Percentiles rank a stretch among this genome's conserved stretches.
These are phyloP conservation scores for Oryza brachyantha DNA, from an alignment of 176 grass and related monocot genomes.

Conservation along the genomic window DNA sequence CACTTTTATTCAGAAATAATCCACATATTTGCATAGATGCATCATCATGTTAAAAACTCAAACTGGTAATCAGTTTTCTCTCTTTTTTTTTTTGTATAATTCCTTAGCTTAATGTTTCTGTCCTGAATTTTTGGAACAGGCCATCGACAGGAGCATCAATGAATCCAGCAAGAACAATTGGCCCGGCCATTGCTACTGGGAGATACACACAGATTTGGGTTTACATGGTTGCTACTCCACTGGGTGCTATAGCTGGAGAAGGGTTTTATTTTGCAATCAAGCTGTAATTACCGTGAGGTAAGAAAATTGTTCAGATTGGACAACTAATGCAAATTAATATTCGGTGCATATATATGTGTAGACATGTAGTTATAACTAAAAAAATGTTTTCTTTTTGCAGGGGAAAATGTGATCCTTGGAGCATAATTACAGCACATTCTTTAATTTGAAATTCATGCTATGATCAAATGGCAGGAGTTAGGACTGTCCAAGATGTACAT, in stretches of 20 bases:
- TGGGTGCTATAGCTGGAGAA: background rate
- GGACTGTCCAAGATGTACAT: background rate
- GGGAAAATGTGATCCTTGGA: background rate
- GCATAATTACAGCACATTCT: background rate
- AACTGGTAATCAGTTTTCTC: too few relatives aligned
- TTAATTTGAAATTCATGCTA: background rate
- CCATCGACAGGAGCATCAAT: background rate
- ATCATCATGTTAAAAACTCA: background rate
- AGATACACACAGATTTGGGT: background rate
- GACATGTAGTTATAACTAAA: background rate
- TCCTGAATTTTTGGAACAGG: background rate
- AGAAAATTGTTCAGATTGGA: background rate
- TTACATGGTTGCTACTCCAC: background rate
- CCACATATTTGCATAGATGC: too few relatives aligned
- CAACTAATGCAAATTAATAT: background rate
- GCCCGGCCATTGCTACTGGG: background rate
- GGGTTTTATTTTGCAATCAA: background rate
- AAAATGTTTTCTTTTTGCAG: background rate
- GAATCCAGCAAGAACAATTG: background rate
- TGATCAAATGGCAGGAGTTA: background rate
- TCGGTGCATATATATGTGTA: background rate
- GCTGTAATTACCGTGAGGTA: background rate
- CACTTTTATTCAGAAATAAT: background rate
- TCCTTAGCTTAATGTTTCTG: background rate
- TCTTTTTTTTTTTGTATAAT: background rate